Base-by-base conservation (phyloP, 495 filamentous ascomycete genomes). In the Aspergillus sclerotioniger region DNA sequence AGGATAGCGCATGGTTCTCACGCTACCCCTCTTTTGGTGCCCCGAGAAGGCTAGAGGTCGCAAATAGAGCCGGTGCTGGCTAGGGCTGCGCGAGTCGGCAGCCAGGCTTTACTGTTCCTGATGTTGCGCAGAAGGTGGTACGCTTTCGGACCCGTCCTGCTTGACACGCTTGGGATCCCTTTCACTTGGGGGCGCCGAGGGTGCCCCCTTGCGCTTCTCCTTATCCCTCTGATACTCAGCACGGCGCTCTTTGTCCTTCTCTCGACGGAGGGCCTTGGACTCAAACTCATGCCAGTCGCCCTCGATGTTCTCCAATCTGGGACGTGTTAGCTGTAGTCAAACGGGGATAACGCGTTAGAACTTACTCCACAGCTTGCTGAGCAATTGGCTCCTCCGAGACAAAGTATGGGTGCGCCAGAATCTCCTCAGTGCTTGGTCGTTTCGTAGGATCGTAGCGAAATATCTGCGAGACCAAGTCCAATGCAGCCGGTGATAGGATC, bases 221-320 rank as follows among this genome's bases (percentile, higher is more conserved):
- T 74, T 85, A 61, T 81, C 79, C 59, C 72, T 76, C 51, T 84
- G 76, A 41, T 81, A 73, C 51, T 82, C 79, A 1, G 73, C 77
- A 13, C 87, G 84, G 28, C 82, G 80, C 66, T 96, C 92, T 68
- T 86, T 85, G 69, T 96, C 92, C 63, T 89, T 91, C 69, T 96
- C 92, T 62, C 92, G 93, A 41, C 95, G 84, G 15, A 95, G 80
- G 17, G 92, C 91, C 77, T 99, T 99, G 20, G 90, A 95, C 77
- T 99, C 95, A 67, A 97, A 96, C 67, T 99, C 95, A 64, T 99
- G 95, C 95, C 95, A 99, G 62, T 99, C 95, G 41, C 95, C 95
- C 67, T 92, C 83, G 20, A 98, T 81, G 60, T 90, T 81, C 59
- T 87, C 83, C 55, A 99, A 80, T 63, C 90, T 95, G 49, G 20